phyloP scores from a whole-genome alignment of 2,329 filamentous ascomycete species.

The Fusarium compactum region DNA sequence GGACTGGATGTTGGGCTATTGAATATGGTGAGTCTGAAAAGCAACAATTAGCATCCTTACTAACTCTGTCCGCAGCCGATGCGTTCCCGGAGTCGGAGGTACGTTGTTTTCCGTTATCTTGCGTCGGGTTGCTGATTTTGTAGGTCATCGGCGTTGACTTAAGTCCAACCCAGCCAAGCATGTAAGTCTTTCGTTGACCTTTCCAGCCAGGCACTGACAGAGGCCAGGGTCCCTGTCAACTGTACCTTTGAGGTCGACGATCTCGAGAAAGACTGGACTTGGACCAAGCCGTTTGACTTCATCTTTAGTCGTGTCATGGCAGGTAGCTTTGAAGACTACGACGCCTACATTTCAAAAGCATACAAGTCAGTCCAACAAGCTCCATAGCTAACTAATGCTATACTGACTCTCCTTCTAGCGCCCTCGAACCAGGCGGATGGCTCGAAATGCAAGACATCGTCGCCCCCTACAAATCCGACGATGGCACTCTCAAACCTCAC shows the following conservation, averaged over 20 bases:
- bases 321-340: neutral
- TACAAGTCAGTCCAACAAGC: neutral
- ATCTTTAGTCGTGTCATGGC: neutral
- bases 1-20: constrained; percentile 28
- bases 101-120: neutral
- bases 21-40: constrained; percentile 2
- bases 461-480: neutral
- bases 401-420: neutral
- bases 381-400: no score
- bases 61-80: neutral
- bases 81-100: constrained; percentile 3
- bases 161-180: constrained; percentile 11
- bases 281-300: neutral
- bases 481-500: neutral
- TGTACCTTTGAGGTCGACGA: constrained; percentile 18
- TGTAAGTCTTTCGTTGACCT: neutral
- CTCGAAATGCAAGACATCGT: constrained; percentile 2
- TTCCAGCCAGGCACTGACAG: neutral
- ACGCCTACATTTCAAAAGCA: neutral
- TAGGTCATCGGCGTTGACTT: constrained; percentile 26
- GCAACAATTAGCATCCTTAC: accelerated
- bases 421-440: neutral
- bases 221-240: constrained; percentile 10
- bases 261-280: constrained; percentile 23
- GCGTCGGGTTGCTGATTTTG: neutral